These are phyloP conservation scores for Mortierella claussenii DNA, from an alignment of 192 early-diverging fungal species.

Conservation along the genomic window DNA sequence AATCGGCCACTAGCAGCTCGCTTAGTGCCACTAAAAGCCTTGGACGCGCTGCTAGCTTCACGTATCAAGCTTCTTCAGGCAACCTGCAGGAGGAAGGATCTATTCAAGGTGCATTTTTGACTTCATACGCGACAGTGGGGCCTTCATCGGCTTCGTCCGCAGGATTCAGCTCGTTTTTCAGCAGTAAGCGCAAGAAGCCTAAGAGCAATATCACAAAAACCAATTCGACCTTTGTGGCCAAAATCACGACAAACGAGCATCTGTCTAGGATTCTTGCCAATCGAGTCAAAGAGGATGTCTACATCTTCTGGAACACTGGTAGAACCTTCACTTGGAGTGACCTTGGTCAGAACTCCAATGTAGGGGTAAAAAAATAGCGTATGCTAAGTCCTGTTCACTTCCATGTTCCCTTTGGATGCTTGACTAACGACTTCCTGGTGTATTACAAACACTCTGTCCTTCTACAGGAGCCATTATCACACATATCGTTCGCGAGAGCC, in stretches of 20 bases:
- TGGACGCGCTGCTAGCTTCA: conserved; percentile 10
- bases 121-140: conserved; percentile 10
- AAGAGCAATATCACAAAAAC: conserved; percentile 77
- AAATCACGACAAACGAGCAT: conserved; percentile 75
- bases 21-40: conserved; percentile 1
- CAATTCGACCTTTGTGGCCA: conserved; percentile 75
- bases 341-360: conserved; percentile 67
- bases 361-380: conserved; percentile 43
- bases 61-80: conserved; percentile 5
- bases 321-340: conserved; percentile 79
- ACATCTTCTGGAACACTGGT: conserved; percentile 82
- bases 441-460: no score
- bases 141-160: conserved; percentile 19
- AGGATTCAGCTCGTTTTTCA: conserved; percentile 42
- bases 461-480: conserved; percentile 80
- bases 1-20: not conserved
- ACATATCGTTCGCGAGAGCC: conserved; percentile 78
- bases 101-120: not conserved
- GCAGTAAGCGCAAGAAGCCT: conserved; percentile 57
- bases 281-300: conserved; percentile 67
- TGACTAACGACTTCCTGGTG: no score
- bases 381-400: no score
- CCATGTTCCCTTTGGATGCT: not conserved
- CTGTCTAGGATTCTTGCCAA: conserved; percentile 72
- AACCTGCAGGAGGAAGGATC: conserved; percentile 16